A percentile compares a stretch with the other conserved stretches of the same genome.
phyloP scores from a whole-genome alignment of 2,329 filamentous ascomycete genomes.

The Ilyonectria sp. region DNA sequence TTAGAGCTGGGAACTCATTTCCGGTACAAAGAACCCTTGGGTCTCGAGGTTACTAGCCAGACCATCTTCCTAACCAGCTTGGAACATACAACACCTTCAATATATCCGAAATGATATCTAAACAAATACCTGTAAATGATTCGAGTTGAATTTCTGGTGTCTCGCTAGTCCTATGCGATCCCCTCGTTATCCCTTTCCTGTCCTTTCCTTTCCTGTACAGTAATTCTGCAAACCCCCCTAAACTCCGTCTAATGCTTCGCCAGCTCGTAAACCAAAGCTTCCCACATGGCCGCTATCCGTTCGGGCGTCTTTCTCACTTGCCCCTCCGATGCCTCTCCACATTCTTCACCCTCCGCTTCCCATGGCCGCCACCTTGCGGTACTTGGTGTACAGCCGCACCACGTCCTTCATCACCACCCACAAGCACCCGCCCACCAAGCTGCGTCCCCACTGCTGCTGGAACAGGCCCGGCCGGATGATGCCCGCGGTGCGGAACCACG shows the following conservation, averaged over 20 bases:
- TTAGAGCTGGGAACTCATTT: neutral
- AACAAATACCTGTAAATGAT: neutral
- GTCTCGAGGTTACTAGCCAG: too few species aligned
- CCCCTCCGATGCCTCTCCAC: constrained; percentile 60
- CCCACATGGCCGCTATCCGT: neutral
- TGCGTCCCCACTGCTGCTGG: constrained; percentile 90
- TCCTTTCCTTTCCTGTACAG: neutral
- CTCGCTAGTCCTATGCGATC: neutral
- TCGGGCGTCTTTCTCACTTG: constrained; percentile 47
- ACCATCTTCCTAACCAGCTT: too few species aligned
- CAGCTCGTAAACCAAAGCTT: constrained; percentile 5
- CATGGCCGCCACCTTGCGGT: constrained; percentile 71
- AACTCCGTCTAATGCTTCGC: constrained; percentile 28
- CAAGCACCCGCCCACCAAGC: constrained; percentile 87
- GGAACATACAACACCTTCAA: neutral
- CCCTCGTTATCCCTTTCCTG: neutral
- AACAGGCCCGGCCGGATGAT: constrained; percentile 75
- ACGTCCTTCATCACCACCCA: constrained; percentile 87
- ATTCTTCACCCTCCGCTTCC: constrained; percentile 69
- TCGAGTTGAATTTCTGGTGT: neutral
- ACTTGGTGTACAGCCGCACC: constrained; percentile 74
- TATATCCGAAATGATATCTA: neutral
- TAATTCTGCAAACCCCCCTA: neutral
- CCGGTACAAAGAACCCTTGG: neutral
- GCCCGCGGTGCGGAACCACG: constrained; percentile 41